phyloP scores from a whole-genome alignment of 345 rosid species.

The Rhodamnia rubescens region DNA sequence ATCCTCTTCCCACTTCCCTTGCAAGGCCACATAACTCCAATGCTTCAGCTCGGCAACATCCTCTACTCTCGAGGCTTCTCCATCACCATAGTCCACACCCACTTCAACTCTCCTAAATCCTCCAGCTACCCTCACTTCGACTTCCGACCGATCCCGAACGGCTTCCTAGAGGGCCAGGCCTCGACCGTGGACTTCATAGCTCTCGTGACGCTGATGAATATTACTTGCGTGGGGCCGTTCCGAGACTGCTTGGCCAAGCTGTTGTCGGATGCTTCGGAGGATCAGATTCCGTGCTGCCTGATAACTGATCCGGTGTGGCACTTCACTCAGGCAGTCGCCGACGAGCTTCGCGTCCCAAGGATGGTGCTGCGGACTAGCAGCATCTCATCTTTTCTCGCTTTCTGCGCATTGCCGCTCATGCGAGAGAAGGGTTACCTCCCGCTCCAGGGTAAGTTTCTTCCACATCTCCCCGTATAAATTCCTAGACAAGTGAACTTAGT shows the following conservation, averaged over 20 bases:
- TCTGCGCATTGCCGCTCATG: constrained; percentile 13
- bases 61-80: constrained; percentile 45
- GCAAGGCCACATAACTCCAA: constrained; percentile 51
- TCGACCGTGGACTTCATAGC: constrained; percentile 6
- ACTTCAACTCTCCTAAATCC: constrained; percentile 36
- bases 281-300: constrained; percentile 20
- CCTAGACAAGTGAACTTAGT: neutral
- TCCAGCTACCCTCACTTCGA: constrained; percentile 35
- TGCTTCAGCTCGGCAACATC: constrained; percentile 48
- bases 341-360: constrained; percentile 25
- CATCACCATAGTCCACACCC: constrained; percentile 35
- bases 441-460: constrained; percentile 3
- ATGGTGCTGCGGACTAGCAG: constrained; percentile 31
- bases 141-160: constrained; percentile 21
- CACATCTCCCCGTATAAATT: neutral
- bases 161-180: constrained; percentile 1
- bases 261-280: constrained; percentile 9
- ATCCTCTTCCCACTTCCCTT: constrained; percentile 43
- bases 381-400: constrained; percentile 17
- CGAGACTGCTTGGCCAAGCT: constrained; percentile 21
- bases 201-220: constrained; percentile 11
- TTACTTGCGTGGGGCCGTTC: constrained; percentile 19
- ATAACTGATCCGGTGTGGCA: constrained; percentile 33
- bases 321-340: constrained; percentile 20
- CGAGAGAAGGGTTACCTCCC: constrained; percentile 21